phyloP scores from a whole-genome alignment of 495 filamentous ascomycete genomes.

The Talaromyces nanjingensis region DNA sequence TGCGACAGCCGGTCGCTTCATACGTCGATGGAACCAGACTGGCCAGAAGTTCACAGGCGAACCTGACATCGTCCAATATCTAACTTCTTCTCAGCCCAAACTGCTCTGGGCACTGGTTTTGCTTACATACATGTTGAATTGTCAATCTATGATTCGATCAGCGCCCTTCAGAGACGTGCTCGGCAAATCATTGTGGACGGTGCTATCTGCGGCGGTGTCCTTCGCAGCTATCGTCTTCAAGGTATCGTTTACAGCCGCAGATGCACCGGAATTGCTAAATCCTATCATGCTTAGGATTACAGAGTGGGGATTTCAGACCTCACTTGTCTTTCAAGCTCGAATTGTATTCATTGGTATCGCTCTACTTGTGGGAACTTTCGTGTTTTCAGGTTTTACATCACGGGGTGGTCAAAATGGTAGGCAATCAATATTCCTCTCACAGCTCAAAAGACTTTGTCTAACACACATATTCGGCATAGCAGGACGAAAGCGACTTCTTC shows the following conservation, averaged over 20 bases:
- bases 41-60: conserved; percentile 89
- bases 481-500: conserved; percentile 29
- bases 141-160: conserved; percentile 25
- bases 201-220: conserved; percentile 18
- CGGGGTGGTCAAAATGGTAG: not conserved
- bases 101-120: conserved; percentile 72
- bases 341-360: conserved; percentile 43
- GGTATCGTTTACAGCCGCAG: conserved; percentile 69
- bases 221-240: conserved; percentile 73
- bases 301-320: conserved; percentile 43
- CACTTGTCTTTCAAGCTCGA: conserved; percentile 33
- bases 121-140: conserved; percentile 55
- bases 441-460: not conserved
- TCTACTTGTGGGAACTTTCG: conserved; percentile 21
- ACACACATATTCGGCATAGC: not conserved
- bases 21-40: conserved; percentile 88
- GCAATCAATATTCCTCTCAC: not conserved
- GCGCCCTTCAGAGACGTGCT: conserved; percentile 17
- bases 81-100: conserved; percentile 44
- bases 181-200: conserved; percentile 19
- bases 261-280: conserved; percentile 75
- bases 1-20: conserved; percentile 47
- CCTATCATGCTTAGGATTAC: conserved; percentile 41
- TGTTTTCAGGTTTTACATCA: conserved; percentile 17
- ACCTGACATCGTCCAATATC: conserved; percentile 73